Percentiles rank a stretch among this genome's conserved stretches.
These are phyloP conservation scores for Leccinum broughii DNA, from an alignment of 768 basidiomycete species.

Conservation along the genomic window DNA sequence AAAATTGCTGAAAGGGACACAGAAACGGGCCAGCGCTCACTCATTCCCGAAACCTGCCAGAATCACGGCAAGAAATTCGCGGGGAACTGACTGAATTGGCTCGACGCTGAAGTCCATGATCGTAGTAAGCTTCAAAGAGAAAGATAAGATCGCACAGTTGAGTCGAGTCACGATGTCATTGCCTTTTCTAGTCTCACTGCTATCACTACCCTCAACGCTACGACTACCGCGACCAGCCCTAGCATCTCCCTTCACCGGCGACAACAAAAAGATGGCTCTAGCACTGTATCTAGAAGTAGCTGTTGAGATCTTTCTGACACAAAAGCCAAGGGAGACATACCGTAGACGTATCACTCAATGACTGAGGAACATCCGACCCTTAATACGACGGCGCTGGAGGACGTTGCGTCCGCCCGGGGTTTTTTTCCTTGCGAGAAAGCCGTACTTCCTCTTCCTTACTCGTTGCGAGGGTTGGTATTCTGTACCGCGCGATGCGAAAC, in stretches of 20 bases:
- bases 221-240: neutral
- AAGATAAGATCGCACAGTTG: neutral
- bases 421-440: slow-evolving; percentile 79
- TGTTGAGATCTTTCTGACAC: neutral
- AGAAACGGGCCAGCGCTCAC: slow-evolving; percentile 43
- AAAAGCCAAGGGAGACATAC: slow-evolving; percentile 11
- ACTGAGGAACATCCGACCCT: slow-evolving; percentile 76
- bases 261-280: no score
- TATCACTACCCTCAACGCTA: neutral
- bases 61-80: slow-evolving; percentile 86
- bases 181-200: slow-evolving; percentile 22
- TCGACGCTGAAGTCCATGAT: slow-evolving; percentile 66
- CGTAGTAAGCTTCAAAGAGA: neutral
- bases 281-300: neutral
- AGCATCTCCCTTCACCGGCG: neutral
- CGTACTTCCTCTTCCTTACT: slow-evolving; percentile 89
- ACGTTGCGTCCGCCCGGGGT: slow-evolving; percentile 70
- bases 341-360: slow-evolving; percentile 51
- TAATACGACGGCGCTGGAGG: slow-evolving; percentile 65
- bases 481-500: slow-evolving; percentile 72
- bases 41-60: slow-evolving; percentile 92
- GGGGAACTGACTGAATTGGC: slow-evolving; percentile 50
- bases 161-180: slow-evolving; percentile 7
- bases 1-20: neutral
- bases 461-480: slow-evolving; percentile 98